Evolutionary conservation across 805 yeast genomes (phyloP).

Genomic region (Candida golubevii): DNA sequence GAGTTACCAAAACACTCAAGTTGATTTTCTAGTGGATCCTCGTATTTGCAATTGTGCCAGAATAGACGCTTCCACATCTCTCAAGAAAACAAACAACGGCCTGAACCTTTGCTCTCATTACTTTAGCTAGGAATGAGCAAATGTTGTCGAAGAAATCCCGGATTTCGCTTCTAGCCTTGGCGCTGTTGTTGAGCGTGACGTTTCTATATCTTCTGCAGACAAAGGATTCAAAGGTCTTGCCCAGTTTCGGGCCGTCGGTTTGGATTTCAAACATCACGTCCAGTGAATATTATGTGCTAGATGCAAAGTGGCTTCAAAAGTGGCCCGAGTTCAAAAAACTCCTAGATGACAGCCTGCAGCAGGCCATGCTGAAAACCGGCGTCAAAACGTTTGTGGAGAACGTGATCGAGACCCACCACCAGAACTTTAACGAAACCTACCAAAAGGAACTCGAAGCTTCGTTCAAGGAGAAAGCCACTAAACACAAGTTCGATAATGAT

Average conservation of each 20-base stretch:
- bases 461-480: neutral
- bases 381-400: constrained; percentile 3
- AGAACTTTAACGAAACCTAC: neutral
- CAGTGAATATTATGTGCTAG: constrained; percentile 10
- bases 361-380: neutral
- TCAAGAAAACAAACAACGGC: no score
- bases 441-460: neutral
- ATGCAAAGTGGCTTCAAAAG: constrained; percentile 6
- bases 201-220: neutral
- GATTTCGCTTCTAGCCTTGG: constrained; percentile 1
- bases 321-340: neutral
- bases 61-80: no score
- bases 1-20: no score
- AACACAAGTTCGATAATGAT: neutral
- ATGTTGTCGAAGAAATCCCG: constrained; percentile 1
- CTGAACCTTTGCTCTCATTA: no score
- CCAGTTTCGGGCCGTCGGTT: neutral
- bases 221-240: neutral
- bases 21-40: no score
- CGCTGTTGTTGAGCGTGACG: neutral
- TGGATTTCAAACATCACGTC: constrained; percentile 4
- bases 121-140: neutral
- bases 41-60: no score
- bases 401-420: constrained; percentile 2
- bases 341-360: neutral